Conservation (phyloP, 495 filamentous ascomycete genomes). For the Penicillium atrosanguineum region DNA sequence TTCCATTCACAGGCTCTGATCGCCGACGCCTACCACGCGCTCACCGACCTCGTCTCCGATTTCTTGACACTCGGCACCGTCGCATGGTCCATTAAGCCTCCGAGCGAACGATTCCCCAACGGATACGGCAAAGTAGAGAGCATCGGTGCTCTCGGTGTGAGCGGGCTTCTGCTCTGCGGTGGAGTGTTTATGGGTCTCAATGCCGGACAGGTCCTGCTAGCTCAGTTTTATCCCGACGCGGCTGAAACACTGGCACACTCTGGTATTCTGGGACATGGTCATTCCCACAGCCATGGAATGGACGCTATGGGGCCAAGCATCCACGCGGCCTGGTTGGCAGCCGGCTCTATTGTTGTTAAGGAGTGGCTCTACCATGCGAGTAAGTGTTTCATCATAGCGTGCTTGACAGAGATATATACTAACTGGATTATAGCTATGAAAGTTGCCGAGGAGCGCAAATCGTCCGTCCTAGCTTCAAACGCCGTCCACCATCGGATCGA, state of each 20-base stretch:
- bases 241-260: slow-evolving; percentile 61
- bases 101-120: slow-evolving; percentile 75
- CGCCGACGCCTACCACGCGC: slow-evolving; percentile 90
- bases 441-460: slow-evolving; percentile 90
- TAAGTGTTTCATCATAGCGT: slow-evolving; percentile 47
- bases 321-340: slow-evolving; percentile 94
- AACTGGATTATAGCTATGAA: slow-evolving; percentile 73
- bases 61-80: slow-evolving; percentile 91
- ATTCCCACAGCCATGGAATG: slow-evolving; percentile 61
- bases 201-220: slow-evolving; percentile 69
- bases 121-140: slow-evolving; percentile 98
- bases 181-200: slow-evolving; percentile 88
- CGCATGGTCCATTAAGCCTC: slow-evolving; percentile 81
- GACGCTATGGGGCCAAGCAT: slow-evolving; percentile 69
- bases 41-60: slow-evolving; percentile 93
- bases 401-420: slow-evolving; percentile 11
- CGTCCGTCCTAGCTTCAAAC: slow-evolving; percentile 94
- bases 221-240: slow-evolving; percentile 75
- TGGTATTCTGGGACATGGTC: slow-evolving; percentile 47
- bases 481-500: slow-evolving; percentile 96
- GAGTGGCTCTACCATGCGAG: slow-evolving; percentile 97
- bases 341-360: slow-evolving; percentile 83
- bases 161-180: slow-evolving; percentile 79
- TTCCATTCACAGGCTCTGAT: slow-evolving; percentile 94
- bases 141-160: slow-evolving; percentile 88